phyloP scores from a whole-genome alignment of 1,284 basidiomycete species.

The Naganishia cerealis region DNA sequence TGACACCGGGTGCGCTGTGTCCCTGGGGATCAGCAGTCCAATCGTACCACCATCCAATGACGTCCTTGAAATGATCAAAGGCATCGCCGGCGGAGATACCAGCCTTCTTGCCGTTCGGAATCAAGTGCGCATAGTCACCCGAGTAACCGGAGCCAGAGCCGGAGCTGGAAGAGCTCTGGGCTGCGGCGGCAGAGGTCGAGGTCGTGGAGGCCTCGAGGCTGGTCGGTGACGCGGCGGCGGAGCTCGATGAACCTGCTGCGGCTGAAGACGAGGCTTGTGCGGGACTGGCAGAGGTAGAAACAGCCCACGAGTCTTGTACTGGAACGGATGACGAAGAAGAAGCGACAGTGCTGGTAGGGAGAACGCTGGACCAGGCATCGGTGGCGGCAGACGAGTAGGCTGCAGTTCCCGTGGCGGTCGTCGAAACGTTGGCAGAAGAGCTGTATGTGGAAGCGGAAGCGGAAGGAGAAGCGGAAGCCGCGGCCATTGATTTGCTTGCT shows the following conservation, averaged over 20 bases:
- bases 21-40: conserved; percentile 39
- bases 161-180: conserved; percentile 23
- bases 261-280: conserved; percentile 27
- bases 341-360: conserved; percentile 1
- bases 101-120: conserved; percentile 50
- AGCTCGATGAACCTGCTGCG: conserved; percentile 11
- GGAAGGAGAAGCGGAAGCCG: neutral
- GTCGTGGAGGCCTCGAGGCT: conserved; percentile 17
- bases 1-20: conserved; percentile 31
- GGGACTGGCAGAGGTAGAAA: conserved; percentile 3
- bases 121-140: conserved; percentile 35
- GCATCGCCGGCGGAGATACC: conserved; percentile 48
- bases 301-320: conserved; percentile 28
- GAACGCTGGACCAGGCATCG: conserved; percentile 27
- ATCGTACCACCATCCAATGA: conserved; percentile 53
- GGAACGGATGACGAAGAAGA: conserved; percentile 25
- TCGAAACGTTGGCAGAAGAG: neutral
- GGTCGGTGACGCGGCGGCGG: conserved; percentile 16
- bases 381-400: conserved; percentile 12
- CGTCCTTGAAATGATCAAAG: conserved; percentile 33
- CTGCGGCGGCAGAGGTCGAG: conserved; percentile 32
- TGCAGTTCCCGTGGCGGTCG: neutral
- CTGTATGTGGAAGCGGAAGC: conserved; percentile 2
- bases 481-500: neutral
- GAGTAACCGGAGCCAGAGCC: conserved; percentile 24